These are phyloP conservation scores for Dillenia turbinata DNA, from an alignment of 164 flowering plant species.

Conservation along the genomic window DNA sequence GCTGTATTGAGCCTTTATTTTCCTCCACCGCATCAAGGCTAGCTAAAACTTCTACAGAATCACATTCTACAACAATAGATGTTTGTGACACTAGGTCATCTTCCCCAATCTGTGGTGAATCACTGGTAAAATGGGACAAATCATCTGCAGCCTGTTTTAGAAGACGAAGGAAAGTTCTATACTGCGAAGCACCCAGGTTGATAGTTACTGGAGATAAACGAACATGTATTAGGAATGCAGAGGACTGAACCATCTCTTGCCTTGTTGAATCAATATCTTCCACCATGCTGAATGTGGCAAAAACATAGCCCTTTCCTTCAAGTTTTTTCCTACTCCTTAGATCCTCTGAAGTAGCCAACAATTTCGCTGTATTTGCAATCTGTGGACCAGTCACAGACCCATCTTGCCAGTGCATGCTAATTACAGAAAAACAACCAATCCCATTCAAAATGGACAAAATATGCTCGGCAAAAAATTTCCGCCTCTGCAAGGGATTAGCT, in stretches of 20 bases:
- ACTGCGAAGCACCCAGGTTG: conserved; percentile 41
- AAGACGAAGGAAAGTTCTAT: conserved; percentile 34
- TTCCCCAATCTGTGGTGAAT: conserved; percentile 14
- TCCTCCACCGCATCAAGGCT: conserved; percentile 31
- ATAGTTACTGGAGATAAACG: conserved; percentile 38
- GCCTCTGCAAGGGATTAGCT: conserved; percentile 11
- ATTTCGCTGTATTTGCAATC: conserved; percentile 56
- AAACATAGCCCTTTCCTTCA: conserved; percentile 50
- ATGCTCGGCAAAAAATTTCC: conserved; percentile 33
- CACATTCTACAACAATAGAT: conserved; percentile 67
- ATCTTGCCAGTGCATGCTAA: conserved; percentile 77
- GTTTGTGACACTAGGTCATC: conserved; percentile 39
- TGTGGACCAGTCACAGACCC: conserved; percentile 65
- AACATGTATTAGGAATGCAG: conserved; percentile 47
- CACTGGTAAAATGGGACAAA: conserved; percentile 24
- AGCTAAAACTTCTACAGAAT: conserved; percentile 44
- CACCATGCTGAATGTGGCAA: conserved; percentile 55
- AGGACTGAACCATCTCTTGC: conserved; percentile 68
- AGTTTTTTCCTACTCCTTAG: conserved; percentile 29
- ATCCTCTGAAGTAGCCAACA: conserved; percentile 52
- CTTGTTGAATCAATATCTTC: conserved; percentile 40
- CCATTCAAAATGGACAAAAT: conserved; percentile 38
- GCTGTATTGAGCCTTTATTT: conserved; percentile 43
- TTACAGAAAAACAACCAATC: conserved; percentile 29
- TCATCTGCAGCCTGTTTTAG: conserved; percentile 40